Percentiles rank a stretch among this genome's conserved stretches.
phyloP scores from a whole-genome alignment of 2,329 filamentous ascomycete species.

The Phialophora expanda region DNA sequence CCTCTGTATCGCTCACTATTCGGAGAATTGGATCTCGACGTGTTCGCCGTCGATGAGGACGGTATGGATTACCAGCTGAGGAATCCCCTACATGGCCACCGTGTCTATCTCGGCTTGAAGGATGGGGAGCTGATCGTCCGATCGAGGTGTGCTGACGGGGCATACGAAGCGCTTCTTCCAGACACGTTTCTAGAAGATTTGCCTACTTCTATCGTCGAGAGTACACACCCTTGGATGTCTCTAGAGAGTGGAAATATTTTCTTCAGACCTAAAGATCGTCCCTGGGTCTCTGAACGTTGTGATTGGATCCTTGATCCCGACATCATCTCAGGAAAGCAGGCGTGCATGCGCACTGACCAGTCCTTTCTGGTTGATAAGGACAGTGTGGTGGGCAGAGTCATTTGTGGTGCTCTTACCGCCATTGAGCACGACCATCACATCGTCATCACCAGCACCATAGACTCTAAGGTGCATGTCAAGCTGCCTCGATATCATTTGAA shows the following conservation, averaged over 20 bases:
- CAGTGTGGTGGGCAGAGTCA: constrained; percentile 44
- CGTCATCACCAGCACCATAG: constrained; percentile 43
- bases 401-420: constrained; percentile 45
- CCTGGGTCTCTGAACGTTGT: constrained; percentile 41
- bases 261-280: constrained; percentile 41
- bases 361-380: constrained; percentile 44
- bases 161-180: constrained; percentile 44
- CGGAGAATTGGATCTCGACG: constrained; percentile 40
- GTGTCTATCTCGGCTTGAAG: constrained; percentile 39
- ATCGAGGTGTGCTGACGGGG: constrained; percentile 27
- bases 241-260: constrained; percentile 40
- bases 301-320: constrained; percentile 41
- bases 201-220: constrained; percentile 46
- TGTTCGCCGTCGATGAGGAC: constrained; percentile 44
- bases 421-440: constrained; percentile 48
- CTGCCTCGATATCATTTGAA: constrained; percentile 56
- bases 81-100: constrained; percentile 39
- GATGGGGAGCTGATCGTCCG: constrained; percentile 45
- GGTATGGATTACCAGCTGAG: constrained; percentile 48
- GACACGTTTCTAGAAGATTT: constrained; percentile 42
- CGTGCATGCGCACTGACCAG: constrained; percentile 11
- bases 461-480: constrained; percentile 43
- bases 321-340: background rate
- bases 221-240: constrained; percentile 58
- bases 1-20: constrained; percentile 40